These are phyloP conservation scores for Podila epigama DNA, from an alignment of 192 early-diverging fungal genomes.

Conservation along the genomic window DNA sequence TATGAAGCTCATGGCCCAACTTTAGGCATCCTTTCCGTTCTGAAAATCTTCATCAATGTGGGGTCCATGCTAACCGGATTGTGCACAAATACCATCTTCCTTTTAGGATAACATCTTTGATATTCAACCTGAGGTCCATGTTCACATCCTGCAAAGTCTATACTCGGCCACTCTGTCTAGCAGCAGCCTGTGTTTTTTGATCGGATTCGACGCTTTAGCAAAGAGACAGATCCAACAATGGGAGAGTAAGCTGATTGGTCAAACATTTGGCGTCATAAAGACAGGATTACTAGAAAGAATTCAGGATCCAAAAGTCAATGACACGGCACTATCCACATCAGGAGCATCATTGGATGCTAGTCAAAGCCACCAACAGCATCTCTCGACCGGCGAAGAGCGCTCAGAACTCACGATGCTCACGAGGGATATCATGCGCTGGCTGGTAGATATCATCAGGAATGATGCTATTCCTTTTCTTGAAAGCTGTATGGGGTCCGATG, in stretches of 20 bases:
- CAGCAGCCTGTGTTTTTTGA: slow-evolving; percentile 18
- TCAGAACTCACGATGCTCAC: slow-evolving; percentile 19
- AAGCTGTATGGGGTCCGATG: slow-evolving; percentile 51
- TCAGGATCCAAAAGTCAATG: background rate
- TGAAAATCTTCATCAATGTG: too few relatives aligned
- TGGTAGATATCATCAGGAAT: slow-evolving; percentile 32
- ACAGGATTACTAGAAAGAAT: slow-evolving; percentile 19
- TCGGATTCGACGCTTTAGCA: slow-evolving; percentile 30
- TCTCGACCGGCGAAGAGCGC: background rate
- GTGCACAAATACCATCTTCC: background rate
- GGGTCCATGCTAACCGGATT: background rate
- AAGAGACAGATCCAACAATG: slow-evolving; percentile 39
- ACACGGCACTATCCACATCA: background rate
- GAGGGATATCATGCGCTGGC: slow-evolving; percentile 38
- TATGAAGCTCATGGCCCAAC: too few relatives aligned
- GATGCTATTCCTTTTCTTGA: slow-evolving; percentile 50
- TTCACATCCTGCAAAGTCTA: slow-evolving; percentile 36
- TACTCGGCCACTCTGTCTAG: slow-evolving; percentile 16
- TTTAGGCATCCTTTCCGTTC: too few relatives aligned
- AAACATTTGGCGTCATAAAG: slow-evolving; percentile 12
- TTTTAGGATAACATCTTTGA: slow-evolving; percentile 27
- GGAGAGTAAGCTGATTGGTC: slow-evolving; percentile 24
- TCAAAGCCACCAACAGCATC: background rate
- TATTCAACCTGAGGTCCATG: slow-evolving; percentile 31
- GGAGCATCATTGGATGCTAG: background rate